phyloP scores from a whole-genome alignment of 1,139 yeast genomes.

The Suhomyces bolitotheri region DNA sequence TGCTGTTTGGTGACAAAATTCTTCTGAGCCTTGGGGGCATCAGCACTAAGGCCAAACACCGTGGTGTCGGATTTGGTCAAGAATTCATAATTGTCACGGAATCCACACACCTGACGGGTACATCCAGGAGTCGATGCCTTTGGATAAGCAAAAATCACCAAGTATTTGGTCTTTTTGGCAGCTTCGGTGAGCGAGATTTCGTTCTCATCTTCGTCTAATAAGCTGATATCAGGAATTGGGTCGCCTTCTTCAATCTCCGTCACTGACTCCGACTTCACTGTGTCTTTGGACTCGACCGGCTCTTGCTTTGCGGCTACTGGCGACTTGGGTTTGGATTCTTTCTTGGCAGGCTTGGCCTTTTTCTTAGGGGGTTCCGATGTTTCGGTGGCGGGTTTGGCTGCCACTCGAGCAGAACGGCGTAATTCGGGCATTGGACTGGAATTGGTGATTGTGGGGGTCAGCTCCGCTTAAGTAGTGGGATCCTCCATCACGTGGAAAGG shows the following conservation, averaged over 20 bases:
- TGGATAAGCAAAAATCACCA: slow-evolving; percentile 80
- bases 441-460: slow-evolving; percentile 2
- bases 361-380: slow-evolving; percentile 22
- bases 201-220: slow-evolving; percentile 68
- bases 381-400: slow-evolving; percentile 23
- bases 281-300: slow-evolving; percentile 5
- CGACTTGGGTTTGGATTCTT: slow-evolving; percentile 7
- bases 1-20: slow-evolving; percentile 70
- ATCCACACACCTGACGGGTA: slow-evolving; percentile 90
- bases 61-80: slow-evolving; percentile 52
- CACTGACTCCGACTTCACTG: slow-evolving; percentile 15
- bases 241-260: slow-evolving; percentile 60
- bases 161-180: slow-evolving; percentile 48
- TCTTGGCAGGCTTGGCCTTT: slow-evolving; percentile 22
- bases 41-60: slow-evolving; percentile 73
- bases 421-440: slow-evolving; percentile 42
- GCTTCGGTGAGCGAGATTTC: slow-evolving; percentile 52
- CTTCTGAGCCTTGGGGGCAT: slow-evolving; percentile 71
- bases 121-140: slow-evolving; percentile 96
- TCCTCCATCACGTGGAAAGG: no score
- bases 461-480: no score
- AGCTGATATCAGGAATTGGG: slow-evolving; percentile 60
- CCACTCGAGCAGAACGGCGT: slow-evolving; percentile 56
- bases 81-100: slow-evolving; percentile 62
- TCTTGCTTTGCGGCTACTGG: slow-evolving; percentile 4